Conservation (phyloP, 352 stramenopile genomes). For the Globisporangium irregulare region DNA sequence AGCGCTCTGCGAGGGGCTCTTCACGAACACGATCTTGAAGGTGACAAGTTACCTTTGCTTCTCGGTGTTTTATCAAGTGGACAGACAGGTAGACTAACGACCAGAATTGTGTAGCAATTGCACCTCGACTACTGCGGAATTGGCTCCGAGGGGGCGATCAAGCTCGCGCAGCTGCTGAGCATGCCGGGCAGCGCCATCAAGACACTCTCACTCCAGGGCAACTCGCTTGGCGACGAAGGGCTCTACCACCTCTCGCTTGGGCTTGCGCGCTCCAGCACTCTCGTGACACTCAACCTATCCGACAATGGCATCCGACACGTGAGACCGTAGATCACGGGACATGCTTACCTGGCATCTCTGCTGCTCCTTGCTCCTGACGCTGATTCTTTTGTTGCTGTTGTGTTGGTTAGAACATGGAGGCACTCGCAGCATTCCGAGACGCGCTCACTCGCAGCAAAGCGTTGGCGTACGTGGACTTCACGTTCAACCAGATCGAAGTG, state of each 20-base stretch:
- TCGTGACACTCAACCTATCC: constrained; percentile 67
- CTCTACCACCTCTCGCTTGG: constrained; percentile 72
- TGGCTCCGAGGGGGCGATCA: constrained; percentile 41
- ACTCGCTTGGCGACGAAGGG: constrained; percentile 49
- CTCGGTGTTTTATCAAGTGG: neutral
- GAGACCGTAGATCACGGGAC: constrained; percentile 11
- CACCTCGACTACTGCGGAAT: constrained; percentile 74
- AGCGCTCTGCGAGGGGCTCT: constrained; percentile 63
- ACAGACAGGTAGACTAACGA: neutral
- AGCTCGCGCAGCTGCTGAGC: constrained; percentile 67
- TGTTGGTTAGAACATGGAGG: constrained; percentile 37
- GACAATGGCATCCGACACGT: constrained; percentile 78
- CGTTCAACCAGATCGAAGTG: constrained; percentile 71
- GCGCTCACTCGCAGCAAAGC: constrained; percentile 62
- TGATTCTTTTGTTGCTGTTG: neutral
- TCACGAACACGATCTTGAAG: constrained; percentile 66
- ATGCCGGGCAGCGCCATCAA: constrained; percentile 51
- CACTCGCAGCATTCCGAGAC: constrained; percentile 54
- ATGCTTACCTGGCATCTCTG: neutral
- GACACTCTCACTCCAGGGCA: constrained; percentile 66
- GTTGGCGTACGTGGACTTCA: constrained; percentile 71
- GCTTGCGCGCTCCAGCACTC: constrained; percentile 50
- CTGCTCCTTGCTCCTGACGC: neutral
- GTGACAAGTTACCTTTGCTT: constrained; percentile 19
- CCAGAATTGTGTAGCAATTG: constrained; percentile 41